These are phyloP conservation scores for Myxozyma udenii DNA, from an alignment of 805 yeast genomes.

Conservation along the genomic window DNA sequence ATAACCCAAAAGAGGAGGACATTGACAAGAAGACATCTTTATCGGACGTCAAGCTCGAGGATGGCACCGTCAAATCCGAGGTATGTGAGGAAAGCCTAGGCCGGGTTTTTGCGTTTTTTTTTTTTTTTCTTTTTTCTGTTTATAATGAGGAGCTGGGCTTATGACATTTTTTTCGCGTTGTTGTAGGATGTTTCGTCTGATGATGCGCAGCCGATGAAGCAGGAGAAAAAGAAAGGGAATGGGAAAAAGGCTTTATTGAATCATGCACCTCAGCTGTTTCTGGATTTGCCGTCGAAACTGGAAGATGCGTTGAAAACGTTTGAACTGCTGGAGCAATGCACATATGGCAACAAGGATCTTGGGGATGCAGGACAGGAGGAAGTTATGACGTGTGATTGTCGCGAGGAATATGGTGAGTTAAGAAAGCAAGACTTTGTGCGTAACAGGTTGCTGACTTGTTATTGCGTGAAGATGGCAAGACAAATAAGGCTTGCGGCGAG, in stretches of 20 bases:
- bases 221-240: neutral
- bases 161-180: no score
- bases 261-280: constrained; percentile 21
- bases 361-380: constrained; percentile 77
- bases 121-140: no score
- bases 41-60: neutral
- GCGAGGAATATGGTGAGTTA: constrained; percentile 43
- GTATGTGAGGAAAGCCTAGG: no score
- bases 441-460: neutral
- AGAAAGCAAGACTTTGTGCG: neutral
- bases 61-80: neutral
- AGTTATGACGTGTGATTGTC: constrained; percentile 88
- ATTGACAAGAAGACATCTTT: neutral
- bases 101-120: no score
- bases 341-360: constrained; percentile 57
- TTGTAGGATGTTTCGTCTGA: neutral
- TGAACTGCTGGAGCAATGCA: constrained; percentile 53
- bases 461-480: constrained; percentile 36
- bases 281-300: constrained; percentile 52
- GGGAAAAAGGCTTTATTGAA: neutral
- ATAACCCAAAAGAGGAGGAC: neutral
- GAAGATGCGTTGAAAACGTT: constrained; percentile 65
- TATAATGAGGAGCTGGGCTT: neutral
- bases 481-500: constrained; percentile 73
- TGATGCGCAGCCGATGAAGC: neutral